These are phyloP conservation scores for Alternaria infectoria DNA, from an alignment of 2,329 filamentous ascomycete species.

Conservation along the genomic window DNA sequence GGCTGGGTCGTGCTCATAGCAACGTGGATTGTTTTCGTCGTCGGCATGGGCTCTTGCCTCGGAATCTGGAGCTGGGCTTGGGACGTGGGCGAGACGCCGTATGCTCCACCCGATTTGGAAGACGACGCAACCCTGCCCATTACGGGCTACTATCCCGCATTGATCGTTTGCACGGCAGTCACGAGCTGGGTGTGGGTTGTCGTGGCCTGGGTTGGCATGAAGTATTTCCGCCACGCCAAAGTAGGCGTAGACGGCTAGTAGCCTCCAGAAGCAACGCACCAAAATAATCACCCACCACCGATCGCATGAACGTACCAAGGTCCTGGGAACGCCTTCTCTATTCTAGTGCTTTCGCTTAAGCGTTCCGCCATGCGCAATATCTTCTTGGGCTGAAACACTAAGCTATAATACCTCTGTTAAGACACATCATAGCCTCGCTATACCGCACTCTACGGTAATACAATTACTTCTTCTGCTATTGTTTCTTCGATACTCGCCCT, in stretches of 20 bases:
- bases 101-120: constrained; percentile 92
- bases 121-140: constrained; percentile 95
- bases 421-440: constrained; percentile 12
- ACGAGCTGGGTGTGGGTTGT: constrained; percentile 99
- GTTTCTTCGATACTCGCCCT: constrained; percentile 2
- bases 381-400: constrained; percentile 43
- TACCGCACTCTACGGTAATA: constrained; percentile 8
- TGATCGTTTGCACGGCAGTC: constrained; percentile 91
- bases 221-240: constrained; percentile 97
- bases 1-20: constrained; percentile 90
- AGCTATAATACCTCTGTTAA: constrained; percentile 32
- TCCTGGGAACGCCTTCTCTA: constrained; percentile 24
- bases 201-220: constrained; percentile 98
- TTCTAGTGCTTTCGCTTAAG: constrained; percentile 31
- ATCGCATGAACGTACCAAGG: constrained; percentile 15
- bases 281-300: constrained; percentile 14
- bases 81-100: constrained; percentile 96
- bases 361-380: constrained; percentile 36
- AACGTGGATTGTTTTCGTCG: constrained; percentile 95
- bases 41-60: constrained; percentile 94
- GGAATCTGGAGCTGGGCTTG: constrained; percentile 98
- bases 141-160: constrained; percentile 92
- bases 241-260: constrained; percentile 65
- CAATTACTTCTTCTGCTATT: constrained; percentile 5
- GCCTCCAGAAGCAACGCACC: not conserved